These are phyloP conservation scores for Parachaetomium inaequale DNA, from an alignment of 495 filamentous ascomycete genomes.

Conservation along the genomic window DNA sequence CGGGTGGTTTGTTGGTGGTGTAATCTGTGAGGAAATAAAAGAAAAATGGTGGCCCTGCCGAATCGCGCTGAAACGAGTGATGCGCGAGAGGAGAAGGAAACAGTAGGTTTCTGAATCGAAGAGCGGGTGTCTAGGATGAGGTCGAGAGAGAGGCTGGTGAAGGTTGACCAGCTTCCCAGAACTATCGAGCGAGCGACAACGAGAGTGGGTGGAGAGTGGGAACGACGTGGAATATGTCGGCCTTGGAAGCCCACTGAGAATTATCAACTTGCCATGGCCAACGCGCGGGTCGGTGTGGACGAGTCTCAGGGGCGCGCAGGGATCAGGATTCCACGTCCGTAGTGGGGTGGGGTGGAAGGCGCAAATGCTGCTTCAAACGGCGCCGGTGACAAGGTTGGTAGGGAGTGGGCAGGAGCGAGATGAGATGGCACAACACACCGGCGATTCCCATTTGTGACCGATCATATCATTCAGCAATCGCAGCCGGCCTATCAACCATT, in stretches of 20 bases:
- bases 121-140: neutral
- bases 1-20: neutral
- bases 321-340: neutral
- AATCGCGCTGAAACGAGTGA: conserved; percentile 9
- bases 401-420: neutral
- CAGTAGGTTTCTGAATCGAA: neutral
- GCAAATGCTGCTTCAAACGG: conserved; percentile 1
- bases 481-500: neutral
- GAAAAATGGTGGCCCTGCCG: neutral
- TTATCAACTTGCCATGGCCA: neutral
- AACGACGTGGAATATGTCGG: neutral
- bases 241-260: neutral
- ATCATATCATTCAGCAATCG: neutral
- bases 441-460: neutral
- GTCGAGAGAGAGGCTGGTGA: neutral
- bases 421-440: neutral
- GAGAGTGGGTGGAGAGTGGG: neutral
- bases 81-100: neutral
- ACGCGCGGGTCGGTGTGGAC: neutral
- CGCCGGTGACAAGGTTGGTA: neutral
- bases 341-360: neutral
- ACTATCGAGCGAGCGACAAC: conserved; percentile 5
- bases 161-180: neutral
- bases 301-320: neutral
- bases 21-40: neutral